A percentile compares a stretch with the other conserved stretches of the same genome.
Evolutionary conservation across 441 rosid genomes (phyloP).

Genomic region (Theobroma grandiflorum): DNA sequence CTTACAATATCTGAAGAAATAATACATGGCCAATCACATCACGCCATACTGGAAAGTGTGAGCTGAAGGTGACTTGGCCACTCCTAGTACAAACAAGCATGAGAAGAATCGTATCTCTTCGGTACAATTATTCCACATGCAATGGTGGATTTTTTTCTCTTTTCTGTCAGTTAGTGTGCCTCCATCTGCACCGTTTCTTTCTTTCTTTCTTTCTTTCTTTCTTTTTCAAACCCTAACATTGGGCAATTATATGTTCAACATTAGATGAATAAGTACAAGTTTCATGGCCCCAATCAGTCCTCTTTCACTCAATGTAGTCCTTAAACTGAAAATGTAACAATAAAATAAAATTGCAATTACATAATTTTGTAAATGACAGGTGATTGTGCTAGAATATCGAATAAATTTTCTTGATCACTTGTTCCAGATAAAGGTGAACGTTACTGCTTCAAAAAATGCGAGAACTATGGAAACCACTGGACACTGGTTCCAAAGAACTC

Average conservation of each 20-base stretch:
- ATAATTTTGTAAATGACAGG: neutral
- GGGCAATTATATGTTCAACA: neutral
- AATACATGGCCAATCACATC: neutral
- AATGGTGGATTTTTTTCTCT: slow-evolving; percentile 9
- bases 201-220: neutral
- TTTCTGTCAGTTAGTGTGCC: slow-evolving; percentile 46
- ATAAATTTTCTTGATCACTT: neutral
- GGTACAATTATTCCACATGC: neutral
- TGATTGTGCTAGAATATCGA: too few species aligned
- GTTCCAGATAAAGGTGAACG: neutral
- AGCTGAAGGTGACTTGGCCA: neutral
- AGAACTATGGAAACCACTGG: neutral
- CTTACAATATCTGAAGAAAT: neutral
- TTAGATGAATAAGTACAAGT: neutral
- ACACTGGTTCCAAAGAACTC: too few species aligned
- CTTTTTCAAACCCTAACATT: neutral
- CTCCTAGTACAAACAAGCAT: neutral
- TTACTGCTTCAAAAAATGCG: neutral
- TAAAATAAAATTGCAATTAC: neutral
- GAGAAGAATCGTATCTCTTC: neutral
- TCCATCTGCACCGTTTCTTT: too few species aligned
- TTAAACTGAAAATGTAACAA: neutral
- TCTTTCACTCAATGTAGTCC: neutral
- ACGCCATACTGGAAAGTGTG: neutral
- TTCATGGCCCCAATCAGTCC: neutral